Conservation (phyloP, 805 yeast species). For the Zygosaccharomyces siamensis region DNA sequence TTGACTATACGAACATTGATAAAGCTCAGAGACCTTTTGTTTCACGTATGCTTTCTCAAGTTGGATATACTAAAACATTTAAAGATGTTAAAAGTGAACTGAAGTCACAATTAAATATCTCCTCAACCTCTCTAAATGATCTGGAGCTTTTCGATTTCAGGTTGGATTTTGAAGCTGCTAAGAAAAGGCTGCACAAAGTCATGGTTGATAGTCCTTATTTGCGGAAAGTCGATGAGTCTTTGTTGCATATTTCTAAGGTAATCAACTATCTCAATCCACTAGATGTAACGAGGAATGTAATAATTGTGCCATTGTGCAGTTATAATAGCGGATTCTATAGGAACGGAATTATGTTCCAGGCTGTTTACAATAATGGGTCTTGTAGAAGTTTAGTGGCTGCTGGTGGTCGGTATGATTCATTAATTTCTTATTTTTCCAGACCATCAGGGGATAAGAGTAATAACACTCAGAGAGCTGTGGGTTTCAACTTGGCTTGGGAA, state of each 20-base stretch:
- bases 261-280: conserved; percentile 49
- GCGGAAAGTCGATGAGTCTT: conserved; percentile 54
- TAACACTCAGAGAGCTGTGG: conserved; percentile 62
- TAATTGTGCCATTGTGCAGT: conserved; percentile 76
- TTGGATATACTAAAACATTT: conserved; percentile 63
- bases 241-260: conserved; percentile 59
- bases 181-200: conserved; percentile 55
- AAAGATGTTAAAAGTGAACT: conserved; percentile 54
- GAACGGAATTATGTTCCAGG: conserved; percentile 85
- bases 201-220: conserved; percentile 71
- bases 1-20: conserved; percentile 78
- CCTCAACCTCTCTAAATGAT: conserved; percentile 79
- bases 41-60: conserved; percentile 65
- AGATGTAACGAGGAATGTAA: conserved; percentile 54
- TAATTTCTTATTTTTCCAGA: conserved; percentile 63
- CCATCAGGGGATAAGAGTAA: conserved; percentile 38
- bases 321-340: conserved; percentile 75
- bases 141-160: conserved; percentile 75
- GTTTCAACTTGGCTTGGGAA: conserved; percentile 79
- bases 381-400: conserved; percentile 59
- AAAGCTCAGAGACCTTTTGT: conserved; percentile 68
- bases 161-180: conserved; percentile 61
- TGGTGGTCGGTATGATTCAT: conserved; percentile 88
- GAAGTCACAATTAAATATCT: conserved; percentile 63
- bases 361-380: conserved; percentile 58